Base-by-base conservation (phyloP, 2,329 filamentous ascomycete species). In the Aspergillus sp. region DNA sequence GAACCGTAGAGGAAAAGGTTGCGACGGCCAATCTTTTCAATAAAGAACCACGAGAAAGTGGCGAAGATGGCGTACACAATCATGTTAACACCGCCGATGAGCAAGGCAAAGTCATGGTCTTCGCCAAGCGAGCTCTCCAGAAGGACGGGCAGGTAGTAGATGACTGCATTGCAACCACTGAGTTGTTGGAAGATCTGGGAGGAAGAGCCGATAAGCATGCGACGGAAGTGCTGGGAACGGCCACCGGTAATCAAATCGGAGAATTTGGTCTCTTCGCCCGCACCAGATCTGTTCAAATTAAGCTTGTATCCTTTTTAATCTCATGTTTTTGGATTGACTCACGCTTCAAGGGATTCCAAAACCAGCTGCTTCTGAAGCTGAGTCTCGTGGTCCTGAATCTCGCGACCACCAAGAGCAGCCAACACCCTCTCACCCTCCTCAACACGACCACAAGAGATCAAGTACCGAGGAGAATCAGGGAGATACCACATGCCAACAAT, bases 271-370 rank as follows among this genome's bases (percentile, higher is more conserved):
- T 75, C 74, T 20, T 74, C 69, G 41, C 71, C 62, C 45, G 65
- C 56, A 82, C 80, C 83, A 80, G 3, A 83, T 83, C 72, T 70
- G 15, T 61, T 62, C 19, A 66, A 63, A 10, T 19, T 62, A 65
- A 65, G 51, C 76, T 71, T 9, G 65, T 70, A 7, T 56, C 49
- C 56, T 62, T 32, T 57, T 55, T 6, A 19, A 7, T 32, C 2
- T 3, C 17, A 5, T 3, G 35, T 12, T 5, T 5, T 39, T 19
- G 15, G n/a, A n/a, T 59, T 27, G 4, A 68, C 77, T 20, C 74
- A 77, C 39, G 79, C 79, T 37, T 75, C 73, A 52, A 86, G 81
- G 1, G 79, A 82, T 58, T 90, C 85, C n/a, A 81, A 68, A n/a
- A 86, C 83, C 1, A 85, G 81, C 46, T 83, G 78, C 57, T 78